Evolutionary conservation across 208 protist species (phyloP), one percentile per base, ranked within the genome.

Genomic region (Naegleria gruberi): DNA sequence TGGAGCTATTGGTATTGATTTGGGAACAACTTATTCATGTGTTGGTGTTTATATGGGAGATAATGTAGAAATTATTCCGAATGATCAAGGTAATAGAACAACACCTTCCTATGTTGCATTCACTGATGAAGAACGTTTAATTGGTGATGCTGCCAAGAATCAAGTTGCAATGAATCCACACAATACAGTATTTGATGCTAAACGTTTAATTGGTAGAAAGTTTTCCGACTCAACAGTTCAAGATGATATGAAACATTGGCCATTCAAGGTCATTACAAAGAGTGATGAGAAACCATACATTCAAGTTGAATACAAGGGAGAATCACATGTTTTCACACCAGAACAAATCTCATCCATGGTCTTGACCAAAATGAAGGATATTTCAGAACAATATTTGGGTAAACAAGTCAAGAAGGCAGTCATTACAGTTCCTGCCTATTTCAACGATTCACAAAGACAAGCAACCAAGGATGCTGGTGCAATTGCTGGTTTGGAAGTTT

Each of bases 391-490:
- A 26, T 99, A 98, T 95, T 94, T 99, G 7, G 97, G 98, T 85
- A 90, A 95, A 82, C 88, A 93, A 89, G 96, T 99, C 41, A 96
- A 94, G 89, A 96, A 98, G 55, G 97, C 97, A 37, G 98, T 99
- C 87, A 93, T 99, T 89, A 99, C 98, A 15, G 97, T 98, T n/a
- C 97, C 97, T 26, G 97, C 97, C 42, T 99, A 99, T 92, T 99
- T 99, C 93, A 98, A 98, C 90, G 98, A 99, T 91, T 91, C 96
- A 5, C 98, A 99, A 94, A 91, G 98, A 42, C 96, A 98, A 94
- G 97, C 98, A 12, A 99, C 98, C n/a, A 99, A 99, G 94, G 98
- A 99, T 92, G 98, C 98, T 12, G 98, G 98, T 44, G 93, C 93
- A n/a, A 99, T 99, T 88, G 94, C 97, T 23, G 97, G 97, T 34